Evolutionary conservation across 805 yeast species (phyloP).

Genomic region (Candida montana): DNA sequence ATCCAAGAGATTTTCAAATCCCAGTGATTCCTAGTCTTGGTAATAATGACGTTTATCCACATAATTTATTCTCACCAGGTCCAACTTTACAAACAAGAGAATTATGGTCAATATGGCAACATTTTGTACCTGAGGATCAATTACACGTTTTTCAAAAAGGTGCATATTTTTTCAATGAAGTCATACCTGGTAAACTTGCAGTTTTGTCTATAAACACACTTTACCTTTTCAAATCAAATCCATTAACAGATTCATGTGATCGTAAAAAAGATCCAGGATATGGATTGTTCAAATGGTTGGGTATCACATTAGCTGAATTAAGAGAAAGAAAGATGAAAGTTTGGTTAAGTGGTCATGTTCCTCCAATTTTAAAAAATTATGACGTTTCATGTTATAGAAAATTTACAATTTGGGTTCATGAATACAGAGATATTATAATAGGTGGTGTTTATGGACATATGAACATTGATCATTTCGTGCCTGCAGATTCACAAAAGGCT

Average conservation of each 20-base stretch:
- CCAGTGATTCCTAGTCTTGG: conserved; percentile 70
- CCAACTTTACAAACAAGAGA: conserved; percentile 87
- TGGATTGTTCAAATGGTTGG: conserved; percentile 71
- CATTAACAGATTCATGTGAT: conserved; percentile 79
- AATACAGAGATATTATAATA: conserved; percentile 74
- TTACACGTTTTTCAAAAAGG: conserved; percentile 69
- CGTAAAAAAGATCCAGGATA: conserved; percentile 73
- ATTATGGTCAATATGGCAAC: conserved; percentile 65
- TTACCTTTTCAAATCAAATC: conserved; percentile 70
- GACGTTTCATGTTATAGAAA: conserved; percentile 71
- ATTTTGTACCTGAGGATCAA: conserved; percentile 72
- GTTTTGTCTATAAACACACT: conserved; percentile 74
- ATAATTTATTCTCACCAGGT: conserved; percentile 78
- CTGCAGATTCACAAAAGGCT: conserved; percentile 66
- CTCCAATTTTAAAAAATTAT: conserved; percentile 74
- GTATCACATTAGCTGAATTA: conserved; percentile 65
- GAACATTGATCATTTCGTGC: conserved; percentile 84
- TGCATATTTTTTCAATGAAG: conserved; percentile 68
- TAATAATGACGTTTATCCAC: conserved; percentile 87
- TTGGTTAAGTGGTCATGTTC: conserved; percentile 87
- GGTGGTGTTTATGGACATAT: conserved; percentile 87
- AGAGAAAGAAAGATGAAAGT: conserved; percentile 73
- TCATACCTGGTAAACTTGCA: conserved; percentile 75
- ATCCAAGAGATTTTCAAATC: conserved; percentile 42
- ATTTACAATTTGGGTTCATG: conserved; percentile 75